Base-by-base conservation (phyloP, 495 filamentous ascomycete species). In the Aspergillus nanangensis region DNA sequence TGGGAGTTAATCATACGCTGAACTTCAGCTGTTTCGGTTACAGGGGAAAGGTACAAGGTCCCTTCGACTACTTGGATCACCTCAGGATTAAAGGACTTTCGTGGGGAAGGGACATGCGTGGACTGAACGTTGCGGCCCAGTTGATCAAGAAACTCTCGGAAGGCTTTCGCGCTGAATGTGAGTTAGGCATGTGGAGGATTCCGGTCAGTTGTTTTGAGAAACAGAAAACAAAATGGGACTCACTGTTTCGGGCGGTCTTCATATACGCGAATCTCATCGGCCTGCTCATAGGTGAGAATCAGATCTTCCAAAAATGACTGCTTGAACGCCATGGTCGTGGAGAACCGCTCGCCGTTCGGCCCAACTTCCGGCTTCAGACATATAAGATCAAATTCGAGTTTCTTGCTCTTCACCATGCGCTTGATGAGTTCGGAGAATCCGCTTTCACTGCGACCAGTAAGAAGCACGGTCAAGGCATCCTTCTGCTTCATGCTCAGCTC, bases 1-100 rank as follows among this genome's bases (percentile, higher is more conserved):
- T 97, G 92, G 11, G 75, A 71, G 59, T 95, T 92, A 67, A 97
- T 84, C 72, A 96, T 82, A 37, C 82, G 81, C 66, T 96, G 90
- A 29, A 96, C 79, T 62, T 94, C 86, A 10, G 85, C 83, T 21
- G 88, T 74, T 68, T 99, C 93, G 22, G 77, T 72, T 39, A 88
- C 78, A 10, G 92, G 90, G 50, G 94, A 85, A n/a, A 99, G 83
- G 34, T 70, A 79, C 18, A 76, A 83, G 33, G 77, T 75, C 45
- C 78, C 73, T 60, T 96, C 93, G 1, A 82, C 73, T 18, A 99
- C 93, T 60, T 88, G 89, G 34, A 96, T 78, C 19, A 97, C 90
- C 62, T 96, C 90, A 27, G 83, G 76, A 22, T 54, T 72, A 44
- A 96, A 79, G 3, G 85, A 79, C 15, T 72, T 76, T 27, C 85